Evolutionary conservation across 495 filamentous ascomycete genomes (phyloP), one percentile per base, ranked within the genome.

Genomic region (Neurospora sublineolata): DNA sequence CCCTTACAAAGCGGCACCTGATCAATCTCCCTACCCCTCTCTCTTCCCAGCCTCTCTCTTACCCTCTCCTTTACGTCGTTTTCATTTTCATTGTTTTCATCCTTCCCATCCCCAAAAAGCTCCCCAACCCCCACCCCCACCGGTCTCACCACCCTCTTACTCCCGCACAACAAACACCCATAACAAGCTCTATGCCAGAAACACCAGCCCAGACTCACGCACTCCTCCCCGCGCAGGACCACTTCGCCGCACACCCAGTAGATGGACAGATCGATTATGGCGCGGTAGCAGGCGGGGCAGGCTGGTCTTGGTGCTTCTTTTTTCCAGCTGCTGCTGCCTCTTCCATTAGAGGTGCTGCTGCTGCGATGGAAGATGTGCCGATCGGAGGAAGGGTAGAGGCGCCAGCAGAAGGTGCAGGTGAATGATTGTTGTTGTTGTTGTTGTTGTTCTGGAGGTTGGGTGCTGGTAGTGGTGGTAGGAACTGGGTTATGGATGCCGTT

Each of bases 211-310:
- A 84, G 71, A 67, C 80, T 83, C 16, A 85, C 82, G 60, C 81
- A 80, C 46, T 84, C 83, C 9, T 82, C 82, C 8, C 79, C 83
- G 27, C 81, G 79, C 18, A 79, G 76, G 2, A 85, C 76, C 38
- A 83, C 70, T 74, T 83, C 82, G 73, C 83, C 83, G 75, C 85
- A 85, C 12, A 83, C 85, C 84, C 77, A 85, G 75, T 83, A 85
- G 46, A 85, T 79, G 52, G 82, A 81, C 20, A 85, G 72, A 73
- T 82, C 76, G 39, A 84, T 60, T 12, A 86, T 69, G 20, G 78
- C 78, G 10, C 70, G 64, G 74, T 80, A 81, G 76, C 84, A 86
- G 0, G 75, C 16, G 14, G 73, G 71, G 72, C 82, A 85, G n/a
- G 80, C 78, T 20, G 84, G 78, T 1, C 83, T 79, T 33, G 79